Conservation (phyloP, 345 rosid genomes). For the Boechera retrofracta region DNA sequence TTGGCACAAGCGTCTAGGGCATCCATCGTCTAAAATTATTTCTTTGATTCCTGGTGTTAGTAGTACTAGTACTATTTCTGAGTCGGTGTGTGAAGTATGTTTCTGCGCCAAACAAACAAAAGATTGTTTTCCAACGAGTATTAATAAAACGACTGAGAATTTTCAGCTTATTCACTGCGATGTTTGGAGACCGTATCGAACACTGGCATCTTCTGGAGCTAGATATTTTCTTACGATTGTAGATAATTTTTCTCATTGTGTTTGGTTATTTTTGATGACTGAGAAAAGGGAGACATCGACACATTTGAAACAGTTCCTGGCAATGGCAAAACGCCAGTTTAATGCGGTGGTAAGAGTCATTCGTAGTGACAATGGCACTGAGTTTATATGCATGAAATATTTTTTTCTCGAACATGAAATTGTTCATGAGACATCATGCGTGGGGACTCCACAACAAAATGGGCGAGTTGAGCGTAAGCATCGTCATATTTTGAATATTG, state of each 20-base stretch:
- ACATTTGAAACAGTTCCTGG: not conserved
- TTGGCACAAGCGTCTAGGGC: not conserved
- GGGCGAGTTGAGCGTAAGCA: not conserved
- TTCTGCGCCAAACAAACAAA: not conserved
- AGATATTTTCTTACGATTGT: not conserved
- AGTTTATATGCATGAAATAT: not conserved
- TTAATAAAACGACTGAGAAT: not conserved
- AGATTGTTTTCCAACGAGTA: not conserved
- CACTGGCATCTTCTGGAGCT: not conserved
- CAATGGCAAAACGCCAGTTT: too few relatives aligned
- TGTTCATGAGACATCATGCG: not conserved
- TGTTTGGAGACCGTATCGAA: not conserved
- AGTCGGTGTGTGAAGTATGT: not conserved
- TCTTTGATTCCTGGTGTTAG: not conserved
- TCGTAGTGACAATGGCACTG: not conserved
- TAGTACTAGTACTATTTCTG: not conserved
- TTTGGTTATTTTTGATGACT: not conserved
- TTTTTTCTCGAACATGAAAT: not conserved
- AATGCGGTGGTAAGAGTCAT: too few relatives aligned
- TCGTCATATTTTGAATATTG: too few relatives aligned
- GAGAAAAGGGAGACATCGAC: not conserved
- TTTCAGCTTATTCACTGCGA: not conserved
- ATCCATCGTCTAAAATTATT: not conserved
- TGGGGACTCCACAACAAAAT: not conserved
- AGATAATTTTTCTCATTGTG: not conserved